Evolutionary conservation across 768 basidiomycete species (phyloP), one percentile per base, ranked within the genome.

Genomic region (Kwoniella mangroviensis): DNA sequence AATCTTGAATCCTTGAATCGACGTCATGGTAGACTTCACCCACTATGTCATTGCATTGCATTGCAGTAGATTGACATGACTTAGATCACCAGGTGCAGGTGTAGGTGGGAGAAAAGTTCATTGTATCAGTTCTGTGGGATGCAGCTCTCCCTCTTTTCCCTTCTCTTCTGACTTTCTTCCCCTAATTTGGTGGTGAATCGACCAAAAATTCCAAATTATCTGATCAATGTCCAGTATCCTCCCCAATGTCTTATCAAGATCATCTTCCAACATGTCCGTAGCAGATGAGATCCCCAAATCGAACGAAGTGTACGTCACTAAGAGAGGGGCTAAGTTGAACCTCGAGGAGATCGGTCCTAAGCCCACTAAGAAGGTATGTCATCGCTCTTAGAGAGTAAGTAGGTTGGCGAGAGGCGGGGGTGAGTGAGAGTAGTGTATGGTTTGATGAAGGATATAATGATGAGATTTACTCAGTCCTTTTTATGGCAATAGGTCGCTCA

Each of bases 351-450:
- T 65, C 21, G 63, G 63, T 9, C 63, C 63, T 10, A n/a, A 65
- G 19, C 63, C 63, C 12, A 65, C 63, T 42, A 65, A 43, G 41
- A 65, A 65, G 63, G 63, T 65, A 22, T 55, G 63, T 56, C 17
- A 57, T 28, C 26, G 12, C 24, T 26, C 24, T n/a, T 15, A 15
- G 24, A 7, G 56, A 26, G 19, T 17, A n/a, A 15, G 13, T 58
- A 12, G 13, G 56, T 10, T 13, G 61, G 40, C 1, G 41, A 51
- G 19, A 52, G n/a, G 43, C 6, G 45, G 24, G 17, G 22, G 34
- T 34, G 24, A 10, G 34, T 34, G 58, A 11, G 28, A 34, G 40
- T 19, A 4, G n/a, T 1, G 41, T 19, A 2, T 34, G 26, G 5
- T 2, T 2, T 62, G 40, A 1, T 12, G 1, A 21, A 17, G 54